Evolutionary conservation across 768 basidiomycete species (phyloP).

Genomic region (Kondoa subrosea): DNA sequence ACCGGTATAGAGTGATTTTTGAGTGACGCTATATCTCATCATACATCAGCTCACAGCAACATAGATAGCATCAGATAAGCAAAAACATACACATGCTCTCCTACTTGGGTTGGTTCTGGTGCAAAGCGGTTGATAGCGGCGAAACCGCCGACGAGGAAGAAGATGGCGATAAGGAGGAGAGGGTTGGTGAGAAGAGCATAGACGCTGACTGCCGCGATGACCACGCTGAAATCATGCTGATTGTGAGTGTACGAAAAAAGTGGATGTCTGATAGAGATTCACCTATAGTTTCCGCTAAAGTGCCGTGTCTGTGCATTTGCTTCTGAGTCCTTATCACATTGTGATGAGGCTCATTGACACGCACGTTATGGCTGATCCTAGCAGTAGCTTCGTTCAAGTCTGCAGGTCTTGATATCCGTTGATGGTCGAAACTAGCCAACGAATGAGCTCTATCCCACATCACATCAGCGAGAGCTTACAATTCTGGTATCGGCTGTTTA

Average conservation of each 20-base stretch:
- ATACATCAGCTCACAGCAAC: neutral
- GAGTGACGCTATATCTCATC: slow-evolving; percentile 43
- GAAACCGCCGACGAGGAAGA: slow-evolving; percentile 82
- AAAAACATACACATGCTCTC: slow-evolving; percentile 41
- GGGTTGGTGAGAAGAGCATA: slow-evolving; percentile 44
- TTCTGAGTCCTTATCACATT: neutral
- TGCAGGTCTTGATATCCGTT: slow-evolving; percentile 14
- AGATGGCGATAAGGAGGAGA: slow-evolving; percentile 58
- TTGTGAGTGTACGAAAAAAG: neutral
- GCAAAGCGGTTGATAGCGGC: slow-evolving; percentile 78
- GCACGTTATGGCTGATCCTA: slow-evolving; percentile 28
- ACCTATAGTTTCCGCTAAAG: slow-evolving; percentile 10
- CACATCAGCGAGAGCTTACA: neutral
- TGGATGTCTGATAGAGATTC: too few relatives aligned
- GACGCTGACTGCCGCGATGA: slow-evolving; percentile 55
- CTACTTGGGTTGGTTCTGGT: slow-evolving; percentile 70
- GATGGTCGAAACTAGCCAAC: neutral
- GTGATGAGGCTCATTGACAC: neutral
- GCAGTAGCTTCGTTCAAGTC: slow-evolving; percentile 54
- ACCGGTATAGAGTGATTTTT: slow-evolving; percentile 69
- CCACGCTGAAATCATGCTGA: slow-evolving; percentile 50
- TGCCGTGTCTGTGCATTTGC: neutral
- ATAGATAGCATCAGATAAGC: neutral
- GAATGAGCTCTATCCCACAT: neutral
- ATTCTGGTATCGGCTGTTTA: too few relatives aligned